Conservation (phyloP, 2,329 filamentous ascomycete species). For the Calonectria leucothoes region DNA sequence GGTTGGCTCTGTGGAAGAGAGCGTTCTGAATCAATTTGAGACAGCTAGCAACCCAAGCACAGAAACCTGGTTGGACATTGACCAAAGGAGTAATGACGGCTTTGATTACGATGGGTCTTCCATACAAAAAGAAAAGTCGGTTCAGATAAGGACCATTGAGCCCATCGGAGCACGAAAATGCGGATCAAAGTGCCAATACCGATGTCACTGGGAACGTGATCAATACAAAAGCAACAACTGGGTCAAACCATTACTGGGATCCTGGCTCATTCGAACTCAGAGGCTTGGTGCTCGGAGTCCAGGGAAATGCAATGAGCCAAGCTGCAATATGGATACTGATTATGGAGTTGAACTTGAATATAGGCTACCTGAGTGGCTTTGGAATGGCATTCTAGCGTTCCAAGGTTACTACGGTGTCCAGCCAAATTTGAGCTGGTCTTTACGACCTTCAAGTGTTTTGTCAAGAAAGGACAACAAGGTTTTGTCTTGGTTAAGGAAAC, state of each 20-base stretch:
- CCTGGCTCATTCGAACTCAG: neutral
- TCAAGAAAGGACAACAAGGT: fast-evolving
- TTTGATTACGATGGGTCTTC: too few relatives aligned
- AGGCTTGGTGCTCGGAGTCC: neutral
- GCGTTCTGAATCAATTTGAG: too few relatives aligned
- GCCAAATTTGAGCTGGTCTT: neutral
- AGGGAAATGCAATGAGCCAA: neutral
- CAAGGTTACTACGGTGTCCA: neutral
- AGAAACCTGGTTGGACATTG: too few relatives aligned
- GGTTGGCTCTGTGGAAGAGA: too few relatives aligned
- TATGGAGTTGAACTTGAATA: constrained; percentile 2
- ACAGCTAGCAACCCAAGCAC: too few relatives aligned
- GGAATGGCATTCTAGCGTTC: neutral
- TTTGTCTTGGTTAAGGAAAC: fast-evolving
- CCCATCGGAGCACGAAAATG: neutral
- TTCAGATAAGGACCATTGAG: neutral
- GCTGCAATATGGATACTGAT: neutral
- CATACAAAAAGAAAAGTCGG: neutral
- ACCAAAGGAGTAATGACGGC: too few relatives aligned
- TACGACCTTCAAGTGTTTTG: constrained; percentile 7
- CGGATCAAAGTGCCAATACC: neutral
- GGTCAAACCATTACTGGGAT: neutral
- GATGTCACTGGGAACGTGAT: neutral
- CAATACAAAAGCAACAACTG: neutral
- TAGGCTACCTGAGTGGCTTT: constrained; percentile 26